Conservation (phyloP, 1,284 basidiomycete genomes). For the Sporisorium scitamineum region DNA sequence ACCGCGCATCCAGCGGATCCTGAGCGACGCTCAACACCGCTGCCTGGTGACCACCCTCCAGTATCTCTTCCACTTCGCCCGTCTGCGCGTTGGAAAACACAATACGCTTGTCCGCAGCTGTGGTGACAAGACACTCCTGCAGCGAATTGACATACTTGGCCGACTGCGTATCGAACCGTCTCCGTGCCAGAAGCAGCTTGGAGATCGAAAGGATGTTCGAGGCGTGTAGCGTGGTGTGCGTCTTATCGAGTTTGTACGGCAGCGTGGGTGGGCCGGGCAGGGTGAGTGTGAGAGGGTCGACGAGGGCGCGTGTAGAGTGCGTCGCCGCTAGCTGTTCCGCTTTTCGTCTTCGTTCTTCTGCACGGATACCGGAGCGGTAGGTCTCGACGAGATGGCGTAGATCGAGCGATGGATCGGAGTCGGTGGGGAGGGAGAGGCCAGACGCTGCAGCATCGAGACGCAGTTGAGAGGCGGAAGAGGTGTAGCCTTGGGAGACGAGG, state of each 20-base stretch:
- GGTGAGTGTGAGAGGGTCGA: slow-evolving; percentile 36
- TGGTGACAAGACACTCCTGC: slow-evolving; percentile 37
- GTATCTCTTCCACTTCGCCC: slow-evolving; percentile 57
- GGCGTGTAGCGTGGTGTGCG: slow-evolving; percentile 52
- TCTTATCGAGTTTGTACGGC: slow-evolving; percentile 28
- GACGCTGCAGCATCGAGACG: slow-evolving; percentile 29
- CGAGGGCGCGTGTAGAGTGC: slow-evolving; percentile 21
- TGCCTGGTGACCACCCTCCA: slow-evolving; percentile 58
- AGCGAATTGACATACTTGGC: slow-evolving; percentile 26
- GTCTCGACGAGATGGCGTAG: slow-evolving; percentile 49
- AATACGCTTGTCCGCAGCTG: slow-evolving; percentile 59
- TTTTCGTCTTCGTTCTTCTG: slow-evolving; percentile 23
- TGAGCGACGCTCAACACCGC: slow-evolving; percentile 59
- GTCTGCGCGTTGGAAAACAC: slow-evolving; percentile 48
- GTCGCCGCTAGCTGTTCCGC: slow-evolving; percentile 19
- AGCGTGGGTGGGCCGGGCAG: slow-evolving; percentile 30
- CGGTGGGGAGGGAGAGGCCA: slow-evolving; percentile 8
- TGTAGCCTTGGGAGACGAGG: slow-evolving; percentile 41
- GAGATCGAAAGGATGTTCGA: slow-evolving; percentile 62
- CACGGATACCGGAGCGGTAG: slow-evolving; percentile 30
- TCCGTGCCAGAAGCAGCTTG: slow-evolving; percentile 26
- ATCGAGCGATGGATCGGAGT: slow-evolving; percentile 18
- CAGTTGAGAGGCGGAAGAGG: slow-evolving; percentile 29
- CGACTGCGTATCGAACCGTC: slow-evolving; percentile 30
- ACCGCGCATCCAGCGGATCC: slow-evolving; percentile 47